Base-by-base conservation (phyloP, 768 basidiomycete species). In the Trametes sanguinea region DNA sequence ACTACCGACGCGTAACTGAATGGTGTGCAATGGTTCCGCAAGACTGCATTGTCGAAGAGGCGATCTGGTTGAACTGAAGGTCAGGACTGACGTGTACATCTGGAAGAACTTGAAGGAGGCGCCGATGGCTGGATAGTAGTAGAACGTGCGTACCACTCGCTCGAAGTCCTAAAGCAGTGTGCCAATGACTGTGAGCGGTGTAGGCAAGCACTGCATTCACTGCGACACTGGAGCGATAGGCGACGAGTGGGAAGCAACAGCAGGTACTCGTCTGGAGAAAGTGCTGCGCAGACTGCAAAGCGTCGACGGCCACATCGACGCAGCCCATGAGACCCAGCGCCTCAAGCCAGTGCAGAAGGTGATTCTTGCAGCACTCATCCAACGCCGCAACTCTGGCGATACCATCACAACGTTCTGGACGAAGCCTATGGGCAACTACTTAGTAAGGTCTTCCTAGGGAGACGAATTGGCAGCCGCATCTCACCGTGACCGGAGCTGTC, bases 311-410 rank as follows among this genome's bases (percentile, higher is more conserved):
- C 14, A 9, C 27, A 37, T 50, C 16, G 29, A 62, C 60, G 14
- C 54, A 6, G 22, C 48, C 57, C 13, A 60, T 27, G 6, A 60
- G 39, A 40, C 63, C 60, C 32, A 50, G 43, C 0, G 51, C 62
- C 57, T 72, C 71, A 1, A 72, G 47, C 71, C 71, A 72, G 33
- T 69, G 53, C 0, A 72, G 60, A 1, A 72, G 60, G 45, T 64
- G 47, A 16, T 55, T 42, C 17, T 53, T 39, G 46, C 60, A 65
- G 30, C 70, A 70, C 17, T 33, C 17, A 14, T 39, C 33, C 22
- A 22, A 22, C 22, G 22, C 22, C 22, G 22, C 22, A 22, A 22
- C 22, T 22, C 22, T 22, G 22, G 22, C 22, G 22, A 22, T 22
- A 22, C 22, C 22, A 22, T 22, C 22, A 22, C 22, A 22, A 22